These are phyloP conservation scores for Scedosporium aurantiacum DNA, from an alignment of 2,329 filamentous ascomycete genomes.

Conservation along the genomic window DNA sequence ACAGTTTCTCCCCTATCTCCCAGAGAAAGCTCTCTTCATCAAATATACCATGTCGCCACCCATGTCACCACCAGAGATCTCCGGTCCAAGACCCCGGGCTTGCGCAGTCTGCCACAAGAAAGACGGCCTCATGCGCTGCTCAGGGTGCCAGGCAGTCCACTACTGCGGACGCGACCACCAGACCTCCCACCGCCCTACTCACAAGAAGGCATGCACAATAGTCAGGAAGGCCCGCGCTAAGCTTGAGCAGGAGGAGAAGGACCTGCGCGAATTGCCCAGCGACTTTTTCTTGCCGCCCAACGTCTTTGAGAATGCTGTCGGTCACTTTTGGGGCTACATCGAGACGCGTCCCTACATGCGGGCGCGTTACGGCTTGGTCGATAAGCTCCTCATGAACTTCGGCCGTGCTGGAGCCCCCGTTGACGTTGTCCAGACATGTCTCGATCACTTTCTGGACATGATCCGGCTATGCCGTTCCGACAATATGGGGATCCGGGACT, in stretches of 20 bases:
- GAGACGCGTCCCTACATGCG: conserved; percentile 35
- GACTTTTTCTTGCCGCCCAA: conserved; percentile 18
- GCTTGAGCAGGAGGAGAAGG: conserved; percentile 23
- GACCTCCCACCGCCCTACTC: conserved; percentile 19
- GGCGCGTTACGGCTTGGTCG: conserved; percentile 15
- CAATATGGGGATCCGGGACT: conserved; percentile 28
- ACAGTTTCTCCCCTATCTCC: too few relatives aligned
- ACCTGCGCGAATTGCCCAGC: conserved; percentile 20
- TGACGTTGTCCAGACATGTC: conserved; percentile 22
- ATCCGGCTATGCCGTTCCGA: conserved; percentile 32
- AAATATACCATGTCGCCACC: too few relatives aligned
- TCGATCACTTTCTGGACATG: conserved; percentile 31
- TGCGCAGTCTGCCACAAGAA: conserved; percentile 12
- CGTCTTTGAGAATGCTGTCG: conserved; percentile 25
- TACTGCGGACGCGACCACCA: conserved; percentile 38
- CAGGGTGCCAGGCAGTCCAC: conserved; percentile 27
- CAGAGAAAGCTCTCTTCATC: too few relatives aligned
- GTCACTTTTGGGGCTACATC: conserved; percentile 29
- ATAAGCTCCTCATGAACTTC: conserved; percentile 18
- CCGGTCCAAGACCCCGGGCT: conserved; percentile 5
- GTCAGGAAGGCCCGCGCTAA: conserved; percentile 20
- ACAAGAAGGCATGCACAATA: conserved; percentile 28
- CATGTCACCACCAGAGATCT: background rate
- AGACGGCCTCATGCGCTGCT: conserved; percentile 24
- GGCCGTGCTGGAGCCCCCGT: conserved; percentile 15